A percentile compares a stretch with the other conserved stretches of the same genome.
Conservation (phyloP, 192 early-diverging fungal species). For the Dissophora globulifera region DNA sequence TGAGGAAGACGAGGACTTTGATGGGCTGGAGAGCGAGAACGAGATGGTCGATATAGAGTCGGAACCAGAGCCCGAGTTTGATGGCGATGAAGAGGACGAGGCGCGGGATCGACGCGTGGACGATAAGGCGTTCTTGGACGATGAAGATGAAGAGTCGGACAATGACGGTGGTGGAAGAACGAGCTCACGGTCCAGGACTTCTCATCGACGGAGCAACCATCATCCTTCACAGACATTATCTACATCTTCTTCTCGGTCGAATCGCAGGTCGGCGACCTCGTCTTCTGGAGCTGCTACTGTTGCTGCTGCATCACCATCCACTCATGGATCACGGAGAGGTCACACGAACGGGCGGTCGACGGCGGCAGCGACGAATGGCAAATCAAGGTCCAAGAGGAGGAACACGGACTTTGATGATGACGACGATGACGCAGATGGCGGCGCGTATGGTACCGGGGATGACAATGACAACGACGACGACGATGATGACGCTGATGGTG, state of each 20-base stretch:
- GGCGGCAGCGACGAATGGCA: conserved; percentile 2
- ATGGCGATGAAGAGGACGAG: conserved; percentile 45
- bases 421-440: conserved; percentile 1
- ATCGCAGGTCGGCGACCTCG: conserved; percentile 1
- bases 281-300: background rate
- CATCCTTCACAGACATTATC: too few species aligned
- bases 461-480: conserved; percentile 6
- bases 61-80: conserved; percentile 43
- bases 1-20: conserved; percentile 52
- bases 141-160: conserved; percentile 28
- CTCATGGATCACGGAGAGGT: conserved; percentile 18
- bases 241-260: conserved; percentile 2
- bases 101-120: too few species aligned
- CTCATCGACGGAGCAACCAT: conserved; percentile 1
- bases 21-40: conserved; percentile 43
- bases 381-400: conserved; percentile 4
- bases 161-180: conserved; percentile 34
- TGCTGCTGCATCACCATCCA: too few species aligned
- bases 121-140: conserved; percentile 48
- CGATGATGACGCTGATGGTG: background rate
- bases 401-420: background rate
- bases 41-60: conserved; percentile 39
- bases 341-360: conserved; percentile 8
- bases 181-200: conserved; percentile 23
- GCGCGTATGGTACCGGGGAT: too few species aligned